Evolutionary conservation across 164 flowering plant genomes (phyloP).

Genomic region (Vitis labrusca): DNA sequence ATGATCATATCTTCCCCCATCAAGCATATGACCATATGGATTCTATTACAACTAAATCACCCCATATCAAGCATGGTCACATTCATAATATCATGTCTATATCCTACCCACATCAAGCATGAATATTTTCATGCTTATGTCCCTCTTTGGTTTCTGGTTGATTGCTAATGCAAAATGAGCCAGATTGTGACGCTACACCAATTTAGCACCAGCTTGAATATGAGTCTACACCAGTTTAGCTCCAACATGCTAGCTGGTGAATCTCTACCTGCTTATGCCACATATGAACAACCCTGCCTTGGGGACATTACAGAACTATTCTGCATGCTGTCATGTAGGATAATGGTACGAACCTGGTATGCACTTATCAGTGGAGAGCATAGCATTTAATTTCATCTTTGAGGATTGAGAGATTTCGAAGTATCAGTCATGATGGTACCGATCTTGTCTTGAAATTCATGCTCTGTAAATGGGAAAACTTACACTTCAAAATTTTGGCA

Average conservation of each 20-base stretch:
- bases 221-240: too few species aligned
- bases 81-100: too few species aligned
- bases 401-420: neutral
- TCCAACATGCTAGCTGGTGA: neutral
- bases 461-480: neutral
- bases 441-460: neutral
- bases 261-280: neutral
- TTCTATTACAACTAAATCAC: too few species aligned
- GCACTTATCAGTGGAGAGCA: neutral
- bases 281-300: neutral
- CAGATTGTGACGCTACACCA: too few species aligned
- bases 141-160: neutral
- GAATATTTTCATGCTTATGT: neutral
- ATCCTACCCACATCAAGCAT: too few species aligned
- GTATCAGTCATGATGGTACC: neutral
- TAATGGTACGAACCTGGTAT: neutral
- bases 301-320: neutral
- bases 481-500: constrained; percentile 19
- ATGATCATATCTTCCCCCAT: neutral
- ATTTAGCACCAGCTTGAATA: too few species aligned
- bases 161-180: too few species aligned
- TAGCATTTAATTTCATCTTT: neutral
- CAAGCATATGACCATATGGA: neutral
- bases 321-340: neutral
- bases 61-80: too few species aligned